Conservation (phyloP, 306 rosid genomes). For the Calophaca sinica region DNA sequence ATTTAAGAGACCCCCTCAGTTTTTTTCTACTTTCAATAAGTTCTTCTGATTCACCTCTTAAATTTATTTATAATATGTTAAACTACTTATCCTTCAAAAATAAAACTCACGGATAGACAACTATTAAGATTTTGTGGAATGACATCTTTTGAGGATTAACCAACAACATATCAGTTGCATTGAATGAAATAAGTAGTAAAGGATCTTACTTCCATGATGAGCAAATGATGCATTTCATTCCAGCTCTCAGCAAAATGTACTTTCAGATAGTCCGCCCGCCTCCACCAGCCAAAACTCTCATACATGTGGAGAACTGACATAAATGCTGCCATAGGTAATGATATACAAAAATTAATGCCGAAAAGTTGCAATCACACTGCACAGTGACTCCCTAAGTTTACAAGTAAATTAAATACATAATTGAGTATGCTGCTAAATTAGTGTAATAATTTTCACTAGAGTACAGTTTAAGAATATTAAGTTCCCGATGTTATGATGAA, state of each 20-base stretch:
- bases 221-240: conserved; percentile 99
- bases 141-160: conserved; percentile 24
- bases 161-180: conserved; percentile 32
- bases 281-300: conserved; percentile 99
- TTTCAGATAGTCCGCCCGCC: conserved; percentile 93
- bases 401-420: conserved; percentile 36
- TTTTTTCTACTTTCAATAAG: conserved; percentile 9
- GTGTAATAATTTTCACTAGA: conserved; percentile 21
- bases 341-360: conserved; percentile 26
- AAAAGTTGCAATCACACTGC: conserved; percentile 29
- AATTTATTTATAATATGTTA: conserved; percentile 16
- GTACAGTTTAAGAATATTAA: neutral
- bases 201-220: conserved; percentile 90
- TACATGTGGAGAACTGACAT: conserved; percentile 95
- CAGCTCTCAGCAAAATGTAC: conserved; percentile 99
- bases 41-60: conserved; percentile 7
- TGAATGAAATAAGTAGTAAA: neutral
- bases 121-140: conserved; percentile 23
- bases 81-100: conserved; percentile 38
- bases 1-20: neutral
- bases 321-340: conserved; percentile 69
- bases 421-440: conserved; percentile 12
- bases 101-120: conserved; percentile 29
- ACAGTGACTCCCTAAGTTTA: conserved; percentile 37
- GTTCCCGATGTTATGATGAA: conserved; percentile 8